Conservation (phyloP, 352 stramenopile genomes). For the Phytopythium litorale region DNA sequence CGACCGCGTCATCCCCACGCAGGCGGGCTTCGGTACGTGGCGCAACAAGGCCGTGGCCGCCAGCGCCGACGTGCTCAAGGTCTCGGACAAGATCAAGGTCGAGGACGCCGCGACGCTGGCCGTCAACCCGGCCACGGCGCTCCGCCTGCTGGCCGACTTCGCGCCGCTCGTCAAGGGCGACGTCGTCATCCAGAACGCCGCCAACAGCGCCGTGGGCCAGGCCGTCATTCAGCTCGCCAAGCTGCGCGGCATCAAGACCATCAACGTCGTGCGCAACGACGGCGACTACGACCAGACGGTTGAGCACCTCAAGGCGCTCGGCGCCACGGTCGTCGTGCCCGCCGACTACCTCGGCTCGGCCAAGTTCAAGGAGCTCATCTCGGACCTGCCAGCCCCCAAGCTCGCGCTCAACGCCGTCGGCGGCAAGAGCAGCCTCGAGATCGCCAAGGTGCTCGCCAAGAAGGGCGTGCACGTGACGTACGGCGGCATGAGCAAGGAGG, state of each 20-base stretch:
- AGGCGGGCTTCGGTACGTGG: conserved; percentile 74
- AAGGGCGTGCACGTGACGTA: conserved; percentile 81
- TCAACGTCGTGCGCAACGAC: conserved; percentile 88
- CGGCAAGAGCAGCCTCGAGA: conserved; percentile 62
- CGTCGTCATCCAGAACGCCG: conserved; percentile 89
- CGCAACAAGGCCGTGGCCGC: conserved; percentile 63
- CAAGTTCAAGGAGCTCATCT: conserved; percentile 82
- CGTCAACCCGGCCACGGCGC: conserved; percentile 84
- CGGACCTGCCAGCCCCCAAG: conserved; percentile 80
- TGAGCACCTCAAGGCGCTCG: conserved; percentile 76
- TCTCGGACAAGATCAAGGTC: conserved; percentile 82
- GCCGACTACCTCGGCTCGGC: conserved; percentile 72
- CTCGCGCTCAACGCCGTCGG: conserved; percentile 82
- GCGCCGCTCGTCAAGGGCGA: conserved; percentile 69
- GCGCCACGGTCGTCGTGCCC: conserved; percentile 65
- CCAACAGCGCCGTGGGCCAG: conserved; percentile 84
- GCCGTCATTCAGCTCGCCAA: conserved; percentile 88
- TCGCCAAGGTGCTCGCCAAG: conserved; percentile 66
- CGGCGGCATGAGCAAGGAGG: conserved; percentile 75
- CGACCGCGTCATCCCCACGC: conserved; percentile 80
- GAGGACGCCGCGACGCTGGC: conserved; percentile 81
- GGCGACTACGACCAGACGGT: conserved; percentile 75
- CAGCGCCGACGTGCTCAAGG: conserved; percentile 60
- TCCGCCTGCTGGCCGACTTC: conserved; percentile 87
- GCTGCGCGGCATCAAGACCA: conserved; percentile 85